Conservation (phyloP, 2,329 filamentous ascomycete genomes). For the Trichoderma arundinaceum region DNA sequence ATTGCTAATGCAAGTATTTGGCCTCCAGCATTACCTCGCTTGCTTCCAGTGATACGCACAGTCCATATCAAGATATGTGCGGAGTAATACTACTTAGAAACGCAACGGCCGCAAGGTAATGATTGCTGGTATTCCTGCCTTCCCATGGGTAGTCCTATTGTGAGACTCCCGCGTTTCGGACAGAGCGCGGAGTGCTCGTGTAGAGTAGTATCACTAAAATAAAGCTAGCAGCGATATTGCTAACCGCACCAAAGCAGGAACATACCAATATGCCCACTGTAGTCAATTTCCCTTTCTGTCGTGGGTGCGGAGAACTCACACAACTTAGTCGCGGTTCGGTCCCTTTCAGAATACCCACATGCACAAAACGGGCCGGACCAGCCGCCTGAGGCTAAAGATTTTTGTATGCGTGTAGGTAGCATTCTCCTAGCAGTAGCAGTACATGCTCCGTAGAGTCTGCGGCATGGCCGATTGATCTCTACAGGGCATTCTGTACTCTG, state of each 20-base stretch:
- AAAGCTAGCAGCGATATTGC: no score
- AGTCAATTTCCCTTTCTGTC: slow-evolving; percentile 29
- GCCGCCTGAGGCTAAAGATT: slow-evolving; percentile 19
- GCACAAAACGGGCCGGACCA: slow-evolving; percentile 30
- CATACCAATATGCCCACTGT: slow-evolving; percentile 1
- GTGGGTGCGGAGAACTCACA: slow-evolving; percentile 22
- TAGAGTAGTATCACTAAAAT: no score
- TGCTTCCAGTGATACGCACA: background rate
- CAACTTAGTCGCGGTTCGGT: slow-evolving; percentile 25
- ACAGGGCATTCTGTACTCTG: background rate
- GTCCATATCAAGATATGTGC: no score
- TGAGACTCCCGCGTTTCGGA: background rate
- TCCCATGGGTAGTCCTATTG: background rate
- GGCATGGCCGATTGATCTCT: slow-evolving; percentile 11
- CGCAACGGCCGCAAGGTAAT: background rate
- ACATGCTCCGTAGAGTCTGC: background rate
- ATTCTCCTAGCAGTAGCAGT: background rate
- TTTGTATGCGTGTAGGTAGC: slow-evolving; percentile 5
- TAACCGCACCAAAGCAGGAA: background rate
- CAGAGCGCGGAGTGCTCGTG: background rate
- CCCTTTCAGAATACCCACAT: slow-evolving; percentile 22
- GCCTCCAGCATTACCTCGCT: background rate
- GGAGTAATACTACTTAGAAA: background rate
- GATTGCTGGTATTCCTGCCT: background rate
- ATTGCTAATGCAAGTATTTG: background rate